Percentiles rank a stretch among this genome's conserved stretches.
Conservation (phyloP, 352 stramenopile genomes). For the Globisporangium emineosum region DNA sequence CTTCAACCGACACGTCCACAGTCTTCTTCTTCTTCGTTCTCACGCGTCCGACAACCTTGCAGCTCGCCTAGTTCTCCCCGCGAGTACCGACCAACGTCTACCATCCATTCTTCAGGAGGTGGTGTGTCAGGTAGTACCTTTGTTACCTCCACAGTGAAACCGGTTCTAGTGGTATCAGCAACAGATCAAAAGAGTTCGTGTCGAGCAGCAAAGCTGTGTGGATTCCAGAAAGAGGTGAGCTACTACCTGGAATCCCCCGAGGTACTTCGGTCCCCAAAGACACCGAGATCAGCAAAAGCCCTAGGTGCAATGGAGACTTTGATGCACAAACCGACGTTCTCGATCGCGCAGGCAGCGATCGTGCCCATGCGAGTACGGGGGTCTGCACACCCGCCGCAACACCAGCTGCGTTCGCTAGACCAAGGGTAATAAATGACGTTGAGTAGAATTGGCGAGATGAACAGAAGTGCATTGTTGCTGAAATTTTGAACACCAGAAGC, state of each 20-base stretch:
- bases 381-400: neutral
- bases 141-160: too few species aligned
- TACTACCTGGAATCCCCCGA: neutral
- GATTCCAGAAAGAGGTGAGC: neutral
- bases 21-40: neutral
- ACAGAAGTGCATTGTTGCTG: neutral
- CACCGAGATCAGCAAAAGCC: neutral
- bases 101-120: neutral
- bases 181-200: neutral
- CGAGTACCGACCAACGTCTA: neutral
- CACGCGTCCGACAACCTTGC: neutral
- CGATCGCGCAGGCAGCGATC: slow-evolving; percentile 7
- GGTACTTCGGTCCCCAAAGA: neutral
- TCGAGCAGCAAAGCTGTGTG: neutral
- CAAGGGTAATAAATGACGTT: neutral
- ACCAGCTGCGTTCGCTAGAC: neutral
- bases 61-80: neutral
- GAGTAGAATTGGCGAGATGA: neutral
- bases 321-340: slow-evolving; percentile 18
- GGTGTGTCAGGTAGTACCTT: too few species aligned
- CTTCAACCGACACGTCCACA: slow-evolving; percentile 12
- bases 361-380: slow-evolving; percentile 3
- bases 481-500: too few species aligned
- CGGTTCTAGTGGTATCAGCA: neutral
- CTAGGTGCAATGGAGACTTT: slow-evolving; percentile 15